Evolutionary conservation across 805 yeast genomes (phyloP).

Genomic region (Debaryomyces hansenii): DNA sequence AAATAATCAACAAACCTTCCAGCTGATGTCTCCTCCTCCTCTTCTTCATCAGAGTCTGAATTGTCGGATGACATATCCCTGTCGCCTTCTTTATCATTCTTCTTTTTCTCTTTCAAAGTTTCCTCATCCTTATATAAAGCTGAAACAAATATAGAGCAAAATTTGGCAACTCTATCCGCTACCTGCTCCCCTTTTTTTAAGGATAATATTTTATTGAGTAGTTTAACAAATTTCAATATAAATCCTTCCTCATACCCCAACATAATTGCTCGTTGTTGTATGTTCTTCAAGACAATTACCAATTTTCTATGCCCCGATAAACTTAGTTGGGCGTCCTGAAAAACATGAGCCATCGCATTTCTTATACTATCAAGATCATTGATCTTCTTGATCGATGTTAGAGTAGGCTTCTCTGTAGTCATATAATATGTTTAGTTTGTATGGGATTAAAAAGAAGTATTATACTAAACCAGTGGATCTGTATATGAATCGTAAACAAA

Average conservation of each 20-base stretch:
- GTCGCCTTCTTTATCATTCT: slow-evolving; percentile 24
- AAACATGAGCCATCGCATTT: slow-evolving; percentile 59
- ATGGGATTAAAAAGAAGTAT: neutral
- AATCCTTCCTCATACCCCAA: slow-evolving; percentile 59
- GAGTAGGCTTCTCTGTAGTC: slow-evolving; percentile 10
- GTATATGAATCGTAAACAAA: neutral
- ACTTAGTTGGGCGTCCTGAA: slow-evolving; percentile 76
- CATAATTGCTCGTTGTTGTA: slow-evolving; percentile 56
- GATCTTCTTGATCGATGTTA: slow-evolving; percentile 18
- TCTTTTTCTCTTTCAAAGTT: slow-evolving; percentile 16
- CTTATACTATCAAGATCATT: slow-evolving; percentile 21
- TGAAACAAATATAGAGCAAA: slow-evolving; percentile 59
- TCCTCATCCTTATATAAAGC: slow-evolving; percentile 38
- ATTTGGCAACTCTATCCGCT: slow-evolving; percentile 76
- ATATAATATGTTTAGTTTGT: neutral
- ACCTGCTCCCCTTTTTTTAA: slow-evolving; percentile 66
- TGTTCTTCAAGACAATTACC: slow-evolving; percentile 57
- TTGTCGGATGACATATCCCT: slow-evolving; percentile 1
- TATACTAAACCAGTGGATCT: neutral
- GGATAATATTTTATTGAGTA: slow-evolving; percentile 65
- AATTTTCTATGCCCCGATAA: slow-evolving; percentile 78
- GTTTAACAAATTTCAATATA: slow-evolving; percentile 54
- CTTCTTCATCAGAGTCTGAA: slow-evolving; percentile 18
- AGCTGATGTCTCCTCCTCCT: slow-evolving; percentile 43
- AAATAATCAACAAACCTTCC: slow-evolving; percentile 58